Percentiles rank a stretch among this genome's conserved stretches.
Evolutionary conservation across 106 monocot genomes (phyloP).

Genomic region (Xerophyta viscosa): DNA sequence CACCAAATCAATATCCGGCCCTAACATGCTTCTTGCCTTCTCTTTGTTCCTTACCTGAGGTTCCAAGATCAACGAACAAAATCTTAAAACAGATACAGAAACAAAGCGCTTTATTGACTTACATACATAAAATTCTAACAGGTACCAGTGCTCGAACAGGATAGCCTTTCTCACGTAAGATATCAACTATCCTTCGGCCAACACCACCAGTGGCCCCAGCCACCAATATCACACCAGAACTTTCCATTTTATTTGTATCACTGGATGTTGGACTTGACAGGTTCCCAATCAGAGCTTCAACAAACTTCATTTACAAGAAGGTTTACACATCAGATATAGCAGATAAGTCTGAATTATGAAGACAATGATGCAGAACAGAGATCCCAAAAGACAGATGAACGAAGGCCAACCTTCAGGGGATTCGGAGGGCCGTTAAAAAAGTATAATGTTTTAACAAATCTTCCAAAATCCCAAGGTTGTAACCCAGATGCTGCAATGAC

Average conservation of each 20-base stretch:
- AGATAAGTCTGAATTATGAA: not conserved
- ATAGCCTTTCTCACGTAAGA: conserved; percentile 54
- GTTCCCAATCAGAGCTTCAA: conserved; percentile 60
- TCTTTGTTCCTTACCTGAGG: conserved; percentile 85
- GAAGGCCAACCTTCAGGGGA: conserved; percentile 60
- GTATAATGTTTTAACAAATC: conserved; percentile 83
- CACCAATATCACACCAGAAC: conserved; percentile 66
- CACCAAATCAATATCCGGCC: conserved; percentile 80
- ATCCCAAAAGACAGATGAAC: no score
- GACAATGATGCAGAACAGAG: not conserved
- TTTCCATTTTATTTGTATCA: conserved; percentile 49
- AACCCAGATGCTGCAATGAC: conserved; percentile 51
- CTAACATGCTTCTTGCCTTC: conserved; percentile 85
- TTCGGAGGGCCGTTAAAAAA: conserved; percentile 93
- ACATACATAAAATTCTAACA: not conserved
- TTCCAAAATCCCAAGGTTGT: conserved; percentile 85
- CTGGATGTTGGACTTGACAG: conserved; percentile 26
- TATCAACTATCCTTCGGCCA: conserved; percentile 81
- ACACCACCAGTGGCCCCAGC: conserved; percentile 96
- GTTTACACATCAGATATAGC: not conserved
- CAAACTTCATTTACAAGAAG: conserved; percentile 33
- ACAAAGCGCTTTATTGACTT: not conserved
- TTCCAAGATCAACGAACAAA: conserved; percentile 1
- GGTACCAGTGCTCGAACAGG: conserved; percentile 79
- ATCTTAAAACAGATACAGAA: not conserved